These are phyloP conservation scores for Pichia sp. DNA, from an alignment of 1,139 yeast species.

Conservation along the genomic window DNA sequence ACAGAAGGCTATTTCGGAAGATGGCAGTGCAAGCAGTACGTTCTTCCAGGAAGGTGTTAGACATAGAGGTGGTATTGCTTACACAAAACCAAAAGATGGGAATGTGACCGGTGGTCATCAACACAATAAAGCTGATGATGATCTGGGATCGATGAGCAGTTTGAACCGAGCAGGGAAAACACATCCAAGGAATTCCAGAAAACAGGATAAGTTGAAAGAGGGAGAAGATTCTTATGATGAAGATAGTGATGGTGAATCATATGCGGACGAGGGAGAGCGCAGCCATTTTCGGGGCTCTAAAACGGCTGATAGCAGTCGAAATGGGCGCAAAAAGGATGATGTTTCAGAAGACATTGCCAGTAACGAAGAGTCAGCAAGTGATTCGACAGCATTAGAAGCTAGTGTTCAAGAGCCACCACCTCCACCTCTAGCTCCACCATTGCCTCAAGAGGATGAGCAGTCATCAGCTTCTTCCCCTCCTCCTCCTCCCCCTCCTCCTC, in stretches of 20 bases:
- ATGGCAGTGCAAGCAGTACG: not conserved
- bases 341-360: not conserved
- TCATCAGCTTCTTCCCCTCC: conserved; percentile 5
- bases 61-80: conserved; percentile 4
- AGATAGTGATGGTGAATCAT: not conserved
- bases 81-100: conserved; percentile 5
- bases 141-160: not conserved
- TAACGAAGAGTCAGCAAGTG: too few species aligned
- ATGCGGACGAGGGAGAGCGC: too few species aligned
- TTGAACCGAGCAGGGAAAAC: not conserved
- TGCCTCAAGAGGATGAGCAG: too few species aligned
- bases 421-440: not conserved
- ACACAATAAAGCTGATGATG: not conserved
- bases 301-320: too few species aligned
- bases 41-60: not conserved
- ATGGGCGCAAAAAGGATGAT: too few species aligned
- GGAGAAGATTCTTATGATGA: not conserved
- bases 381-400: not conserved
- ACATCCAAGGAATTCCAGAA: not conserved
- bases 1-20: conserved; percentile 27
- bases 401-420: not conserved
- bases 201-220: not conserved
- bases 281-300: too few species aligned
- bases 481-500: conserved; percentile 22
- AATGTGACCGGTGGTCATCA: not conserved